Evolutionary conservation across 2,329 filamentous ascomycete species (phyloP), one percentile per base, ranked within the genome.

Genomic region (Blastomyces parvus): DNA sequence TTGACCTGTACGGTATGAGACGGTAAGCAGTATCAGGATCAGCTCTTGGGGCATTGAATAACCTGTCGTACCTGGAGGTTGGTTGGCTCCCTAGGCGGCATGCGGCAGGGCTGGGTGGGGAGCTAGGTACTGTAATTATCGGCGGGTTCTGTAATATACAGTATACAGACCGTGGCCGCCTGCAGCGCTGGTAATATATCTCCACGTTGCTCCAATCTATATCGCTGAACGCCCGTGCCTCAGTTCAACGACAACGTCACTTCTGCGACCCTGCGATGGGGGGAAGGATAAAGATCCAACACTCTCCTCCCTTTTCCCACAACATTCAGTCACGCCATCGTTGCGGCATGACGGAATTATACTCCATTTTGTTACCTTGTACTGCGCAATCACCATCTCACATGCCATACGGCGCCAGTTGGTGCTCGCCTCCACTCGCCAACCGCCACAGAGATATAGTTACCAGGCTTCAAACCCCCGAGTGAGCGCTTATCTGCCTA

Each of bases 151-250:
- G 50, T 38, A 36, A 36, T 22, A 13, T 11, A 57, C 33, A n/a
- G n/a, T n/a, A n/a, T n/a, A 2, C 19, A n/a, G 1, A 11, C 27
- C 53, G 19, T 14, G 53, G 27, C 53, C 30, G 27, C 53, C 30
- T n/a, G 25, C 53, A 38, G 6, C 22, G 46, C 57, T 33, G 57
- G 40, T 59, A 46, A 46, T 27, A 59, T 44, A 44, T 44, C 57
- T 59, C 57, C 57, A 59, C 57, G 57, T 59, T 59, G 33, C 57
- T 59, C 57, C 57, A 59, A 59, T 59, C 38, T 44, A 59, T 33
- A n/a, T 17, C 56, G 14, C 27, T 22, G 2, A 8, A 59, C 53
- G 17, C 0, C 53, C 27, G 17, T 9, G 9, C 53, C n/a, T 14
- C 56, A 44, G 38, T 46, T 46, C 40, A 38, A 46, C 56, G 42